Evolutionary conservation across 768 basidiomycete species (phyloP), one percentile per base, ranked within the genome.

Genomic region (Kwoniella bestiolae): DNA sequence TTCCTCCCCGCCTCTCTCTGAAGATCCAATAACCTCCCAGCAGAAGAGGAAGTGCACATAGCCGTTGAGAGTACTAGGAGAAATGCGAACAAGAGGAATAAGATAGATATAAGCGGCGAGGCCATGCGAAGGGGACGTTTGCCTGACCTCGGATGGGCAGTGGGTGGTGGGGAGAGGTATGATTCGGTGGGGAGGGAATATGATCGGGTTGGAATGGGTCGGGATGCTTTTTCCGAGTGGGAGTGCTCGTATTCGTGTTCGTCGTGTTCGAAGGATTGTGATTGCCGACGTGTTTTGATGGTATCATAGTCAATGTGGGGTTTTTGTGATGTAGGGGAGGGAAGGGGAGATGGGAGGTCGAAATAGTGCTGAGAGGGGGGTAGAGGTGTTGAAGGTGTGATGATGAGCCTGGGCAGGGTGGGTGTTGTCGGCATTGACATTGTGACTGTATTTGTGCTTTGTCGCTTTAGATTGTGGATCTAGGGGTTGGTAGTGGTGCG

Each of bases 361-460:
- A 44, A 44, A 31, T 63, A 21, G 26, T 41, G 32, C 14, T 26
- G 21, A 56, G 41, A 1, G 18, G 31, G 23, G 0, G 38, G 34
- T 23, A 58, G 16, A 1, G 67, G 67, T 18, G 67, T 68, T 2
- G 67, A 68, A 28, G 67, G 67, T 26, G 67, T 68, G 21, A 68
- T 68, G 32, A 68, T 64, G 18, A 68, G n/a, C 23, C 23, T 55
- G 3, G 62, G 32, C 23, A 35, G 23, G 34, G 62, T 16, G 38
- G 62, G 46, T 34, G 62, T 41, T 5, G 53, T 41, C 4, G 52
- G 12, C 23, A 52, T 63, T 25, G 32, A n/a, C n/a, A n/a, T n/a
- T n/a, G n/a, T n/a, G n/a, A n/a, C n/a, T n/a, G n/a, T n/a, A n/a
- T n/a, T n/a, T n/a, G n/a, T n/a, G n/a, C n/a, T n/a, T n/a, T n/a